phyloP scores from a whole-genome alignment of 2,329 filamentous ascomycete species.

The Alternaria gaisen region DNA sequence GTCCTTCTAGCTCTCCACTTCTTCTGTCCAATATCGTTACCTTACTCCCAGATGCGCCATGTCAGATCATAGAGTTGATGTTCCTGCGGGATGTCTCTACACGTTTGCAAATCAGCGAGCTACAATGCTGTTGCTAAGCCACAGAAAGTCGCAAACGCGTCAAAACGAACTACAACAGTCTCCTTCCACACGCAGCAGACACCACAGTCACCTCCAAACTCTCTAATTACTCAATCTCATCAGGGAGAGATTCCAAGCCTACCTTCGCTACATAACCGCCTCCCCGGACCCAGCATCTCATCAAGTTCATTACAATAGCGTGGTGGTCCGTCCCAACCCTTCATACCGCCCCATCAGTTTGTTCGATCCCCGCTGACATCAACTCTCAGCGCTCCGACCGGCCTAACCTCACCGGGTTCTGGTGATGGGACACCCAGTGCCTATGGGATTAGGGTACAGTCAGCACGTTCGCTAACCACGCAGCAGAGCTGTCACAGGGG shows the following conservation, averaged over 20 bases:
- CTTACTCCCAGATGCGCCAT: not conserved
- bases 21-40: not conserved
- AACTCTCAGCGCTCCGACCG: not conserved
- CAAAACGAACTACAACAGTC: not conserved
- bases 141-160: not conserved
- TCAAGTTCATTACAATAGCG: constrained; percentile 2
- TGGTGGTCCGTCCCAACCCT: not conserved
- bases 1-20: not conserved
- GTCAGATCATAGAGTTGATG: not conserved
- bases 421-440: not conserved
- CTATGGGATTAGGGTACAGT: not conserved
- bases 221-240: too few relatives aligned
- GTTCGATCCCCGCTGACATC: not conserved
- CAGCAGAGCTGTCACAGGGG: not conserved
- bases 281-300: not conserved
- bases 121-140: not conserved
- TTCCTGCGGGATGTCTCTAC: not conserved
- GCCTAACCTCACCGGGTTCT: not conserved
- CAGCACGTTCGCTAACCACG: not conserved
- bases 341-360: not conserved
- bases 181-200: not conserved
- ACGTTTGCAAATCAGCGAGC: not conserved
- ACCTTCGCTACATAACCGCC: not conserved
- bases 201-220: not conserved
- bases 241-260: not conserved